Percentiles rank a stretch among this genome's conserved stretches.
Evolutionary conservation across 106 monocot species (phyloP).

Genomic region (Apostasia ramifera): DNA sequence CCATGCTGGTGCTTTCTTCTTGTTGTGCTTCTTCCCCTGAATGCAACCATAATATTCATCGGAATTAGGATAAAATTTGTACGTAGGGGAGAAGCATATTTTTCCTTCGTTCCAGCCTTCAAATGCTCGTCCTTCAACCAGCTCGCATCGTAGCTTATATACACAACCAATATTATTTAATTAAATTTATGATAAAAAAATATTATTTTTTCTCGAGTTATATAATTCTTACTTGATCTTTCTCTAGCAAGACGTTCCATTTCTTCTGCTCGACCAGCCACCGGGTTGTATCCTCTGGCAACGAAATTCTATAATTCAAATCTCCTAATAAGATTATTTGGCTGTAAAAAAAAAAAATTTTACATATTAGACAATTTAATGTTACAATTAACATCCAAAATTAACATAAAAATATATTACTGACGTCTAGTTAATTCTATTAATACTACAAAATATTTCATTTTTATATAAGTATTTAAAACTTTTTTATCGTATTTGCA

Average conservation of each 20-base stretch:
- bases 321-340: constrained; percentile 59
- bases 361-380: too few relatives aligned
- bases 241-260: constrained; percentile 48
- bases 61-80: constrained; percentile 75
- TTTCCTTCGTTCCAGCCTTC: constrained; percentile 76
- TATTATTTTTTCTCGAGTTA: neutral
- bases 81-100: constrained; percentile 73
- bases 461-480: neutral
- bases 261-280: constrained; percentile 40
- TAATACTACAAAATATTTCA: neutral
- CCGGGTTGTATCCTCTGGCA: constrained; percentile 44
- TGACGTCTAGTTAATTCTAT: neutral
- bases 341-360: constrained; percentile 31
- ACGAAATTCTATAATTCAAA: constrained; percentile 72
- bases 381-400: neutral
- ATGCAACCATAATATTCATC: constrained; percentile 57
- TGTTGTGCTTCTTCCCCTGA: constrained; percentile 29
- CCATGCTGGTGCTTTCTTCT: constrained; percentile 56
- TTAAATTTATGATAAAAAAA: constrained; percentile 1
- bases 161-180: neutral
- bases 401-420: neutral
- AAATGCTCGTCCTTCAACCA: constrained; percentile 32
- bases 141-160: constrained; percentile 26
- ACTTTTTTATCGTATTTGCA: too few relatives aligned
- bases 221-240: constrained; percentile 43